Evolutionary conservation across 257 asterid genomes (phyloP).

Genomic region (Petunia secreta): DNA sequence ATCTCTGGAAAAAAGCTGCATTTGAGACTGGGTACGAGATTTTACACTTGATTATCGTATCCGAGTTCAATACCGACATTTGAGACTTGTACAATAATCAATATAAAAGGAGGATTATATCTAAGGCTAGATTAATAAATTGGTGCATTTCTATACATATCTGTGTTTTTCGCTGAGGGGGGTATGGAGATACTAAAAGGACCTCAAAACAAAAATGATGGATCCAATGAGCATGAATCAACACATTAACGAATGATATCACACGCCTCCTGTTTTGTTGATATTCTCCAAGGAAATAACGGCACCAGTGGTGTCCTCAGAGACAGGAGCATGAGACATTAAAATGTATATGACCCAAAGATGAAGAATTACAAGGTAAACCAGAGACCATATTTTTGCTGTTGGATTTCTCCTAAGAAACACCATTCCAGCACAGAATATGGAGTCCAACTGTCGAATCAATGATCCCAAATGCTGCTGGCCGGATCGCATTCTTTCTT

Average conservation of each 20-base stretch:
- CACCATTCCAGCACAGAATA: slow-evolving; percentile 68
- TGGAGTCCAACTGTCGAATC: slow-evolving; percentile 79
- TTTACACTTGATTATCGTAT: neutral
- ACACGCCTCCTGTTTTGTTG: slow-evolving; percentile 72
- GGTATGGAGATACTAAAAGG: neutral
- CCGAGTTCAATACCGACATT: neutral
- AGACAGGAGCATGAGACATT: slow-evolving; percentile 60
- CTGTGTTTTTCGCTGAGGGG: neutral
- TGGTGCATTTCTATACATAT: slow-evolving; percentile 30
- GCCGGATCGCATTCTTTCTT: slow-evolving; percentile 68
- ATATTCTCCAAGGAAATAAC: slow-evolving; percentile 80
- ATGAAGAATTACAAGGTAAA: slow-evolving; percentile 81
- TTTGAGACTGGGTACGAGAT: neutral
- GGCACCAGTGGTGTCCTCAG: slow-evolving; percentile 57
- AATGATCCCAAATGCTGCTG: slow-evolving; percentile 75
- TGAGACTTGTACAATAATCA: neutral
- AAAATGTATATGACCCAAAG: slow-evolving; percentile 84
- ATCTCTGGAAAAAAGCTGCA: neutral
- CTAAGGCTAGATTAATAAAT: slow-evolving; percentile 4
- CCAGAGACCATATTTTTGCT: slow-evolving; percentile 70
- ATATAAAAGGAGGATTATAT: slow-evolving; percentile 16
- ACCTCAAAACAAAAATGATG: slow-evolving; percentile 22
- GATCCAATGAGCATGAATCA: slow-evolving; percentile 6
- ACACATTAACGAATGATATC: slow-evolving; percentile 19
- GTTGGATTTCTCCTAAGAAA: slow-evolving; percentile 70